phyloP scores from a whole-genome alignment of 2,329 filamentous ascomycete genomes.

The Botrytis cinerea region DNA sequence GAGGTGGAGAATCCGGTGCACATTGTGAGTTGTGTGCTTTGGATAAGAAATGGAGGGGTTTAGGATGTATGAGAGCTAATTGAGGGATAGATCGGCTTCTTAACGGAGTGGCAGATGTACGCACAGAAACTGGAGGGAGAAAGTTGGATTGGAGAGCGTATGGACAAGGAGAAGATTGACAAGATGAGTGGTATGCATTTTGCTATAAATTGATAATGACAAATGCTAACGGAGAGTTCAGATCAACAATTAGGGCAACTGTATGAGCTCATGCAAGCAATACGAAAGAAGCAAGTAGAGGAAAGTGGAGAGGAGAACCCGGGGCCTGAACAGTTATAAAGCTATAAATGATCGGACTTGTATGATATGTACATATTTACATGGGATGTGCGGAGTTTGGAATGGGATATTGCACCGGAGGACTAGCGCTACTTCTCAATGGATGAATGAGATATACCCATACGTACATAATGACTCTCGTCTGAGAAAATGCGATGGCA shows the following conservation, averaged over 20 bases:
- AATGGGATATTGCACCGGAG: constrained; percentile 3
- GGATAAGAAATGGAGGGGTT: background rate
- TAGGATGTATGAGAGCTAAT: background rate
- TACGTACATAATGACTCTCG: background rate
- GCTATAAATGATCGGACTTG: background rate
- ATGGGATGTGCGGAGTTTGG: constrained; percentile 8
- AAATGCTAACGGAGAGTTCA: constrained; percentile 43
- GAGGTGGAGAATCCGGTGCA: constrained; percentile 88
- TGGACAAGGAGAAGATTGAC: constrained; percentile 80
- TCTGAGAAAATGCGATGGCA: background rate
- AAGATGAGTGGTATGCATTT: constrained; percentile 83
- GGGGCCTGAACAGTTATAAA: constrained; percentile 15
- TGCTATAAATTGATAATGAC: background rate
- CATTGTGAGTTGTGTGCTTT: constrained; percentile 62
- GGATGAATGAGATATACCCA: constrained; percentile 3
- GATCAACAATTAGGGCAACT: constrained; percentile 92
- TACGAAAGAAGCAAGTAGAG: constrained; percentile 48
- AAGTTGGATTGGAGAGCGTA: constrained; percentile 77
- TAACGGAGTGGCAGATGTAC: constrained; percentile 96
- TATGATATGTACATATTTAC: constrained; percentile 20
- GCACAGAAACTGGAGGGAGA: constrained; percentile 90
- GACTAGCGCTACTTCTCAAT: constrained; percentile 20
- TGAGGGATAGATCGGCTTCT: constrained; percentile 75
- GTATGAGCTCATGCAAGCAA: constrained; percentile 90
- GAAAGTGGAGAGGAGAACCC: constrained; percentile 19